Conservation (phyloP, 805 yeast species). For the Suhomyces sp. region DNA sequence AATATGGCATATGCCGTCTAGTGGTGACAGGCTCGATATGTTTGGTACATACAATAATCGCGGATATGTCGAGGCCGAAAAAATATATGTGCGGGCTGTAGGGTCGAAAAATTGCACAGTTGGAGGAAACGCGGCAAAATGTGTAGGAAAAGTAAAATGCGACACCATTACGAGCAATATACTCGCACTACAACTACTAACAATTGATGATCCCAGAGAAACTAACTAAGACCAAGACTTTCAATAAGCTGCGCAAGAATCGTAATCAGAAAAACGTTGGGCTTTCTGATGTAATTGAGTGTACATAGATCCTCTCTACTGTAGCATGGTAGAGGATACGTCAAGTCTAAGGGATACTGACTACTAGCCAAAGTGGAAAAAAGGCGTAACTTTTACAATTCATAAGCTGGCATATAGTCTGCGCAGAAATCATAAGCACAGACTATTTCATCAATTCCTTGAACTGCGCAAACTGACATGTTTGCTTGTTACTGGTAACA, state of each 20-base stretch:
- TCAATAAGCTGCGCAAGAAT: neutral
- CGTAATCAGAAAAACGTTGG: neutral
- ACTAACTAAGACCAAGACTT: neutral
- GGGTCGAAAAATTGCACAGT: neutral
- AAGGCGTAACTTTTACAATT: neutral
- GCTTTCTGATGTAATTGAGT: neutral
- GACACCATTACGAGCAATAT: neutral
- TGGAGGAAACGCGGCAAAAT: neutral
- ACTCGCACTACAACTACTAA: neutral
- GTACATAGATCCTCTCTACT: neutral
- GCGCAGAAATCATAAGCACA: neutral
- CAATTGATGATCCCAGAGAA: neutral
- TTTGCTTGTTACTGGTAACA: neutral
- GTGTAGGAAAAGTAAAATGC: neutral
- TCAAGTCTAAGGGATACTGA: neutral
- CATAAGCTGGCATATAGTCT: neutral
- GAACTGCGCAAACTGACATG: neutral
- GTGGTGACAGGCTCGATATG: neutral
- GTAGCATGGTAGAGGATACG: neutral
- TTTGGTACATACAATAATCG: neutral
- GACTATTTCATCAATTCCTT: neutral
- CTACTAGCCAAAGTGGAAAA: neutral
- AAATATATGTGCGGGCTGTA: neutral
- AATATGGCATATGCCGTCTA: neutral
- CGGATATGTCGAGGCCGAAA: neutral